Conservation (phyloP, 2,329 filamentous ascomycete genomes). For the Penicillium sp. region DNA sequence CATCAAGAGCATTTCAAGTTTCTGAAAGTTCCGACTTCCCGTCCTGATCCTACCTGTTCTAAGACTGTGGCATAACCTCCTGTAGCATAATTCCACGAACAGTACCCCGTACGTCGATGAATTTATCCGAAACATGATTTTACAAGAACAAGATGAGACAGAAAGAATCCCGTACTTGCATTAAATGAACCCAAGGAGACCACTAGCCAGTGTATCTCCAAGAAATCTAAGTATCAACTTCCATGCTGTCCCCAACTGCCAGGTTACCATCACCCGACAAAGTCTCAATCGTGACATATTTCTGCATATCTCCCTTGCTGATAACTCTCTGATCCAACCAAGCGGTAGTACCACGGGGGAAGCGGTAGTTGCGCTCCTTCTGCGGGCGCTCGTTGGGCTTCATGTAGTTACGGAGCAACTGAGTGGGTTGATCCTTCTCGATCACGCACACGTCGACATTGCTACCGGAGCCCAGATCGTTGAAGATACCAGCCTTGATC, state of each 20-base stretch:
- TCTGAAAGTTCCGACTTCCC: neutral
- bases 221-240: slow-evolving; percentile 54
- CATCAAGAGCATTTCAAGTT: neutral
- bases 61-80: slow-evolving; percentile 3
- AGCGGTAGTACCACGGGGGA: slow-evolving; percentile 87
- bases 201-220: slow-evolving; percentile 12
- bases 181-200: slow-evolving; percentile 18
- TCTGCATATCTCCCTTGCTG: slow-evolving; percentile 86
- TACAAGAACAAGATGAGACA: slow-evolving; percentile 9
- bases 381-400: slow-evolving; percentile 86
- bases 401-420: slow-evolving; percentile 84
- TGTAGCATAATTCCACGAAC: slow-evolving; percentile 7
- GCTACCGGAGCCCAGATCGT: slow-evolving; percentile 93
- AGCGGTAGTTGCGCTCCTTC: slow-evolving; percentile 93
- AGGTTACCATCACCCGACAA: slow-evolving; percentile 66
- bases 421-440: slow-evolving; percentile 87
- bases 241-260: slow-evolving; percentile 62
- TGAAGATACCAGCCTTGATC: slow-evolving; percentile 96
- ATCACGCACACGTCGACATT: slow-evolving; percentile 98
- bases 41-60: neutral
- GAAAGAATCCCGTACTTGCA: slow-evolving; percentile 15
- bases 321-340: slow-evolving; percentile 96
- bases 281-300: slow-evolving; percentile 90
- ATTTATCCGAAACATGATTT: slow-evolving; percentile 7
- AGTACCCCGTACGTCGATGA: neutral